These are phyloP conservation scores for Paramecium tetraurelia DNA, from an alignment of 73 alveolate species.

Conservation along the genomic window DNA sequence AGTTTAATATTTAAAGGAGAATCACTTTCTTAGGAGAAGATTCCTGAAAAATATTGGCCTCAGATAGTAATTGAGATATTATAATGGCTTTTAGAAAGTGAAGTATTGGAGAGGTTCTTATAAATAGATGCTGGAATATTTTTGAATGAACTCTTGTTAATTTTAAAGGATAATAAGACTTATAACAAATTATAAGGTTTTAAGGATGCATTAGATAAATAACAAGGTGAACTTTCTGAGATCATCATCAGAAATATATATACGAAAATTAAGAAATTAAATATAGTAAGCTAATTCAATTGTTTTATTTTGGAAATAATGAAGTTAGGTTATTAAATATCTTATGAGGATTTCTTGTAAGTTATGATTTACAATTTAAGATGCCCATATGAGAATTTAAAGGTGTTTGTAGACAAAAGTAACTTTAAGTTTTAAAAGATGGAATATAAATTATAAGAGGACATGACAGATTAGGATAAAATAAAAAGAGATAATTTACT, in stretches of 20 bases:
- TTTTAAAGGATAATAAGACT: not conserved
- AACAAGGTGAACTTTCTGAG: not conserved
- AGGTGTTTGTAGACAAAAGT: not conserved
- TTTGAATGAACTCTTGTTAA: not conserved
- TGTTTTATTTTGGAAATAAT: not conserved
- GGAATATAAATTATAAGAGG: not conserved
- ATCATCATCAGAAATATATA: not conserved
- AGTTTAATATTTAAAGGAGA: not conserved
- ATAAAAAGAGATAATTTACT: not conserved
- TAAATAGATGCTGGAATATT: not conserved
- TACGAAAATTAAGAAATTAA: not conserved
- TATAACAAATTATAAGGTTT: not conserved
- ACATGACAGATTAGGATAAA: not conserved
- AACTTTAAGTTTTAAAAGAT: not conserved
- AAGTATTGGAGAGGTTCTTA: not conserved
- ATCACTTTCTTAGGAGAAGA: not conserved
- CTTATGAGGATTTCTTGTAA: not conserved
- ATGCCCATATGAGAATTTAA: not conserved
- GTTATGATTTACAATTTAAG: not conserved
- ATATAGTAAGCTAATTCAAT: not conserved
- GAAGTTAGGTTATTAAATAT: not conserved
- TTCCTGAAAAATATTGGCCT: not conserved
- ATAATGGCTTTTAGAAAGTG: not conserved
- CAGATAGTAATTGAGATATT: not conserved
- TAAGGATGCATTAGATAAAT: not conserved